These are phyloP conservation scores for Umbelopsis vinacea DNA, from an alignment of 192 early-diverging fungal species.

Conservation along the genomic window DNA sequence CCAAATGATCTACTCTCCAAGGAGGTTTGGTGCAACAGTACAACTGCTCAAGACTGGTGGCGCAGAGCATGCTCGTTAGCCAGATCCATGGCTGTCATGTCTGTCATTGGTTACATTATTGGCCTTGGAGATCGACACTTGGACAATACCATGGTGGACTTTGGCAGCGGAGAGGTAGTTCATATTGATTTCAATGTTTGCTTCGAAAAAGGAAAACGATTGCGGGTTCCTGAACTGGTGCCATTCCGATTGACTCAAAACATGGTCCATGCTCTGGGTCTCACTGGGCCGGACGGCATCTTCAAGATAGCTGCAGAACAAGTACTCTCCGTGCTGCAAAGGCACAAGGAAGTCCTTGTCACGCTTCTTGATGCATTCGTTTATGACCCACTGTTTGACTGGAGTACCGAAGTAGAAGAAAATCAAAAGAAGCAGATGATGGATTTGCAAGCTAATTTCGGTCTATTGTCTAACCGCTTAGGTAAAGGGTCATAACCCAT, in stretches of 20 bases:
- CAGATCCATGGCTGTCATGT: slow-evolving; percentile 82
- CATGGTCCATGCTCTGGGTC: slow-evolving; percentile 87
- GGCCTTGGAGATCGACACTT: slow-evolving; percentile 93
- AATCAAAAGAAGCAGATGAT: slow-evolving; percentile 33
- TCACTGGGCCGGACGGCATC: slow-evolving; percentile 77
- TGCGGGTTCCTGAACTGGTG: slow-evolving; percentile 88
- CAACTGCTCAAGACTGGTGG: slow-evolving; percentile 77
- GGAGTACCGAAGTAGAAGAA: slow-evolving; percentile 47
- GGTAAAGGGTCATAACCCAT: slow-evolving; percentile 3
- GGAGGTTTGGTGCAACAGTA: slow-evolving; percentile 67
- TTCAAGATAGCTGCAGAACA: slow-evolving; percentile 82
- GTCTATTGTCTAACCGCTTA: slow-evolving; percentile 30
- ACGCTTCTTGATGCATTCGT: slow-evolving; percentile 94
- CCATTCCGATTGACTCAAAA: slow-evolving; percentile 93
- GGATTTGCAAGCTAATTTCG: slow-evolving; percentile 33
- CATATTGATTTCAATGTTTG: slow-evolving; percentile 98
- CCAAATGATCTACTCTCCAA: slow-evolving; percentile 67
- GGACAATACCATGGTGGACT: slow-evolving; percentile 91
- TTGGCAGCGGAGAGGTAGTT: slow-evolving; percentile 79
- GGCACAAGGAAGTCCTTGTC: slow-evolving; percentile 78
- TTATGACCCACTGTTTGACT: slow-evolving; percentile 82
- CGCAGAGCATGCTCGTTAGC: slow-evolving; percentile 71
- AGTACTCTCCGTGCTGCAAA: slow-evolving; percentile 76
- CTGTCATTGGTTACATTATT: slow-evolving; percentile 87
- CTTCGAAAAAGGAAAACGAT: slow-evolving; percentile 90